Percentiles rank a stretch among this genome's conserved stretches.
These are phyloP conservation scores for Sporodiniella umbellata DNA, from an alignment of 371 early-diverging fungal species.

Conservation along the genomic window DNA sequence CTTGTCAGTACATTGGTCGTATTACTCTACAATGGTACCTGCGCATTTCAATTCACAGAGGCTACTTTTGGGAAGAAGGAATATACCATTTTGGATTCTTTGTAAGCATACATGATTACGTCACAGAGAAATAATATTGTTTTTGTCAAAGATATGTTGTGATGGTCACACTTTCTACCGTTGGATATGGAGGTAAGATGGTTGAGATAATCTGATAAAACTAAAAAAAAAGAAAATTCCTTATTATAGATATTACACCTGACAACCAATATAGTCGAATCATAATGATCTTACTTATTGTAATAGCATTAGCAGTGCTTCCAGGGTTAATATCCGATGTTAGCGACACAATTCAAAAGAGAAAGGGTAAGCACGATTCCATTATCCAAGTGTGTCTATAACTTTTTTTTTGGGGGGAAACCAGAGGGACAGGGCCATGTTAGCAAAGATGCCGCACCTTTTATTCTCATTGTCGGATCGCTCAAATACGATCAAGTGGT, in stretches of 20 bases:
- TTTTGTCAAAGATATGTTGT: conserved; percentile 39
- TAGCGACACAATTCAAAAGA: conserved; percentile 46
- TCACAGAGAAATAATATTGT: no score
- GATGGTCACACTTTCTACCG: conserved; percentile 65
- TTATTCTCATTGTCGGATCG: conserved; percentile 61
- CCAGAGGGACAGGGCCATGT: conserved; percentile 36
- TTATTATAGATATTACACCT: conserved; percentile 59
- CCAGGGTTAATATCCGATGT: conserved; percentile 54
- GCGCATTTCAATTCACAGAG: conserved; percentile 65
- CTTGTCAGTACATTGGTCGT: conserved; percentile 54
- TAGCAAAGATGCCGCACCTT: conserved; percentile 37
- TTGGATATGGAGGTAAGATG: conserved; percentile 67
- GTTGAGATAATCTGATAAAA: background rate
- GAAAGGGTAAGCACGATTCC: conserved; percentile 21
- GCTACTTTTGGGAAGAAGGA: conserved; percentile 43
- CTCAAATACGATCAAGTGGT: conserved; percentile 42
- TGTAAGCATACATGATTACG: conserved; percentile 22
- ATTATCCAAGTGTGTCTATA: background rate
- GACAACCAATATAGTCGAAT: conserved; percentile 50
- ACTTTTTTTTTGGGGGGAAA: background rate
- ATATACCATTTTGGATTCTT: conserved; percentile 42
- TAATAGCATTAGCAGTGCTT: conserved; percentile 56
- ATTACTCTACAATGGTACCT: conserved; percentile 62
- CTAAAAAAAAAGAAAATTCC: no score
- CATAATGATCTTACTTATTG: conserved; percentile 62